Evolutionary conservation across 1,284 basidiomycete species (phyloP).

Genomic region (Fomitopsis betulina): DNA sequence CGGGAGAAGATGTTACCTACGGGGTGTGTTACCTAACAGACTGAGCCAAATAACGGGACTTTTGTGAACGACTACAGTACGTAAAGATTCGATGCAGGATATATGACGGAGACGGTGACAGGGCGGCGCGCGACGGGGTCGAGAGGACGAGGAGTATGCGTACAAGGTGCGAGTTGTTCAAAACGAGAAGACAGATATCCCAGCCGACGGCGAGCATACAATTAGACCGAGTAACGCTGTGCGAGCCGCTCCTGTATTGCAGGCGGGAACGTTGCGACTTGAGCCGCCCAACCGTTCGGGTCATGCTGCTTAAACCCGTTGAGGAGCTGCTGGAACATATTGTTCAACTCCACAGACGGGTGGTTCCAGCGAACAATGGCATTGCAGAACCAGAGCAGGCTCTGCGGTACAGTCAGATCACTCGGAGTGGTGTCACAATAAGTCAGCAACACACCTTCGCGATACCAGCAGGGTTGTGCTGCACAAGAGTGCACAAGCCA

Average conservation of each 20-base stretch:
- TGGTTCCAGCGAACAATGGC: conserved; percentile 93
- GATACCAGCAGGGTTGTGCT: conserved; percentile 89
- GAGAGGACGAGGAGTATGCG: conserved; percentile 5
- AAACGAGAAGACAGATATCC: neutral
- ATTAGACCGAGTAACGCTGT: conserved; percentile 69
- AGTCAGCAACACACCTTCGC: conserved; percentile 53
- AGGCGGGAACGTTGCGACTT: conserved; percentile 73
- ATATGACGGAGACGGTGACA: conserved; percentile 16
- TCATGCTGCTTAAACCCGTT: conserved; percentile 85
- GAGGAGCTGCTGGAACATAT: conserved; percentile 85
- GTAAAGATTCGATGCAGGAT: conserved; percentile 19
- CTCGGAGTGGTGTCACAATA: neutral
- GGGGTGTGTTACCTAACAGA: conserved; percentile 5
- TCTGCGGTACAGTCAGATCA: conserved; percentile 39
- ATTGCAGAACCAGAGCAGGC: conserved; percentile 93
- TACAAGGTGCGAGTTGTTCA: neutral
- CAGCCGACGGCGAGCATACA: neutral
- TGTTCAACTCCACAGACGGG: conserved; percentile 84
- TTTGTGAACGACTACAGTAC: conserved; percentile 25
- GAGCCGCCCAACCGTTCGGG: conserved; percentile 71
- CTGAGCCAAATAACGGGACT: conserved; percentile 5
- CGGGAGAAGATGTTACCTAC: conserved; percentile 30
- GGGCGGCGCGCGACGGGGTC: conserved; percentile 10
- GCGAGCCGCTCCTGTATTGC: conserved; percentile 75
- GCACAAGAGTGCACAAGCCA: conserved; percentile 94